Base-by-base conservation (phyloP, 495 filamentous ascomycete genomes). In the Clavariopsis aquatica region DNA sequence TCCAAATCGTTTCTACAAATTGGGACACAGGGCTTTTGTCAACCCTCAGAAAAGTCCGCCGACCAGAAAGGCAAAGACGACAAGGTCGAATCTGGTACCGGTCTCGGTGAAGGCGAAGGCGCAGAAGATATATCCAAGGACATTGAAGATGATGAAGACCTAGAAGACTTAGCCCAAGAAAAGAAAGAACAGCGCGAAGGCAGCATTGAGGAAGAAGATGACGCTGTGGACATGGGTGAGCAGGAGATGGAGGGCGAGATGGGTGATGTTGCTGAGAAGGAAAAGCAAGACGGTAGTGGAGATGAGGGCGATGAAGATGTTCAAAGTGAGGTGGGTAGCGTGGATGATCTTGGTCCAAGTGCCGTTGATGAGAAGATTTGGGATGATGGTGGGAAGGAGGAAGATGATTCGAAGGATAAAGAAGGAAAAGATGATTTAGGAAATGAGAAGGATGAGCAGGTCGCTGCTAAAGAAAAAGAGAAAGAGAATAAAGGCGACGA, bases 111-210 rank as follows among this genome's bases (percentile, higher is more conserved):
- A 59, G 93, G 93, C 13, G 89, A 96, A 70, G 95, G 92, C 24
- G 91, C 87, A 1, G 91, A 98, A 71, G 93, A 99, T 77, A 97
- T 99, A 58, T 96, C 92, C 76, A 96, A 98, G 69, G 93, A 98
- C 72, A 87, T 99, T 51, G 83, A 89, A 62, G 87, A 91, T 49
- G 93, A 98, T 62, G 95, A 99, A 75, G 91, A 98, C 74, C 75
- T 99, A 13, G 87, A 89, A 1, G 95, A 99, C 56, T 80, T 98
- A 19, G 93, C 95, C 1, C 89, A 96, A 70, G 87, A 96, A 64
- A 59, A 69, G 36, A 47, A 55, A n/a, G 52, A 52, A 17, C 62
- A 74, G 38, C 38, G 64, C 2, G 71, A 83, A 43, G 76, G 76
- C 20, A 79, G 83, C 17, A 64, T 79, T 22, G 77, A 81, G 36